phyloP scores from a whole-genome alignment of 139 green algal species.

The Auxenochlorella pyrenoidosa region DNA sequence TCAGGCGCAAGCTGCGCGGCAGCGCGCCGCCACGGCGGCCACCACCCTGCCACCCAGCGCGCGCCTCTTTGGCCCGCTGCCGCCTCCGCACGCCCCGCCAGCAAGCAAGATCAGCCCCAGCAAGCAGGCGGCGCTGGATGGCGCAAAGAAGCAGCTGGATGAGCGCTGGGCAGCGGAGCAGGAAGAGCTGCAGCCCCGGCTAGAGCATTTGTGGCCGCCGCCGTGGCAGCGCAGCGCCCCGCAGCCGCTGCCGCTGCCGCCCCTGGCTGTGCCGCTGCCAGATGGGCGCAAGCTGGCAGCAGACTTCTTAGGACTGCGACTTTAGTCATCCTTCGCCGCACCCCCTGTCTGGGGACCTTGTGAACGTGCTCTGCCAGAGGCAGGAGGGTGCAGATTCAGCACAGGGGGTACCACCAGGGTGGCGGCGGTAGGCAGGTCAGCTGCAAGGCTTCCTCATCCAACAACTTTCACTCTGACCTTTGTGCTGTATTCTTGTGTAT shows the following conservation, averaged over 20 bases:
- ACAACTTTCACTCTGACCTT: too few relatives aligned
- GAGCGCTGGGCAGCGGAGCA: slow-evolving; percentile 5
- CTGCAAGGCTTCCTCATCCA: too few relatives aligned
- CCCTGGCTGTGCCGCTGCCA: neutral
- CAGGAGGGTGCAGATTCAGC: neutral
- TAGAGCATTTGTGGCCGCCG: slow-evolving; percentile 5
- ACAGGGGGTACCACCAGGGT: too few relatives aligned
- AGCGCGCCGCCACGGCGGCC: slow-evolving; percentile 1
- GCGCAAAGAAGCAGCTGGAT: neutral
- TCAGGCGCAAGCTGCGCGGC: neutral
- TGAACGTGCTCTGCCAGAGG: neutral
- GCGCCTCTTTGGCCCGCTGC: neutral
- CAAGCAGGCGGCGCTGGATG: neutral
- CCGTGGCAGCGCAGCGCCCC: neutral
- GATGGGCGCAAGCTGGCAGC: neutral
- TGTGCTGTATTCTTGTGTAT: too few relatives aligned
- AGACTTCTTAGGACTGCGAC: neutral
- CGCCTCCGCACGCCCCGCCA: neutral
- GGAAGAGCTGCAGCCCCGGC: neutral
- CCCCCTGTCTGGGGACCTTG: too few relatives aligned
- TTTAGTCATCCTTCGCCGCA: neutral
- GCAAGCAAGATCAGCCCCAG: neutral
- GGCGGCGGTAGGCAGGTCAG: too few relatives aligned
- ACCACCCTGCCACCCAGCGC: neutral
- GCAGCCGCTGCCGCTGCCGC: neutral